These are phyloP conservation scores for Dothistroma septosporum DNA, from an alignment of 2,329 filamentous ascomycete genomes.

Conservation along the genomic window DNA sequence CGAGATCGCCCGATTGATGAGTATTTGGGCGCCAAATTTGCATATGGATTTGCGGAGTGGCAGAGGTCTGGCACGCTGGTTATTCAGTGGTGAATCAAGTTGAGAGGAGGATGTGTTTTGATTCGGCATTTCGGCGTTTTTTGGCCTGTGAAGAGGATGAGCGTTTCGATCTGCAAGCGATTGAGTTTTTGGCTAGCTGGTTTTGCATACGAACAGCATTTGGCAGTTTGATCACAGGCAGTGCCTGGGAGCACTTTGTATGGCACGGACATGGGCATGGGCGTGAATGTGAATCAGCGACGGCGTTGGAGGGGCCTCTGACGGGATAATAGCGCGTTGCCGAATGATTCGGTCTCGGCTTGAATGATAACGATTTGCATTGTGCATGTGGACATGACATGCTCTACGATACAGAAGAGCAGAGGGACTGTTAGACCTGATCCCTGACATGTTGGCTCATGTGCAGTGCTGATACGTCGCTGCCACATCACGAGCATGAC, in stretches of 20 bases:
- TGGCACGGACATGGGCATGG: background rate
- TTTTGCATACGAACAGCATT: background rate
- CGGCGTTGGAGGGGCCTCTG: background rate
- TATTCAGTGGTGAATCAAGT: background rate
- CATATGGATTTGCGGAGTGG: conserved; percentile 12
- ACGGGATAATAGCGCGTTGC: background rate
- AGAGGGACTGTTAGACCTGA: background rate
- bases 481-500: background rate
- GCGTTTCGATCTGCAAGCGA: background rate
- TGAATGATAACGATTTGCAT: background rate
- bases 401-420: background rate
- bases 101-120: background rate
- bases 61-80: background rate
- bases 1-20: background rate
- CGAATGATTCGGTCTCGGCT: background rate
- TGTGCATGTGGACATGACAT: background rate
- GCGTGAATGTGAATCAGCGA: background rate
- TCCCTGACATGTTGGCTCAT: background rate
- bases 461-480: background rate
- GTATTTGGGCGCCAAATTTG: conserved; percentile 11
- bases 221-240: background rate
- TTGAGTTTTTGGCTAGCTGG: background rate
- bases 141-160: background rate
- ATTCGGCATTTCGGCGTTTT: background rate
- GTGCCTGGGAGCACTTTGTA: background rate